Evolutionary conservation across 176 grass and related monocot genomes (phyloP).

Genomic region (Themeda triandra): DNA sequence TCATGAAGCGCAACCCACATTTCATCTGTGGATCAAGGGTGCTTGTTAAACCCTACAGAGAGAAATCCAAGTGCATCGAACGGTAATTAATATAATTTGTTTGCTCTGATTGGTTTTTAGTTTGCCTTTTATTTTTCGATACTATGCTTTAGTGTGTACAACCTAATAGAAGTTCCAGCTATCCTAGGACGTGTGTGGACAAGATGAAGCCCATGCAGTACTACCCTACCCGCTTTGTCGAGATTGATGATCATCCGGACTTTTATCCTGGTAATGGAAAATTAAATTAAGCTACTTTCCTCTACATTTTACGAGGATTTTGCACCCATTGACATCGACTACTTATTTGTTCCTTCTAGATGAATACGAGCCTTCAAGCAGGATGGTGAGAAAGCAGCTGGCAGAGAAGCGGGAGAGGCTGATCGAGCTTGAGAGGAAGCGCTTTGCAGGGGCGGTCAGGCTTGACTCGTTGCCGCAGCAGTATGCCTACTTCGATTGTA

Average conservation of each 20-base stretch:
- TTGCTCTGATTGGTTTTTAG: background rate
- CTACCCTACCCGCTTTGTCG: constrained; percentile 29
- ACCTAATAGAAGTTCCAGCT: background rate
- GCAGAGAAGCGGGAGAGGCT: constrained; percentile 29
- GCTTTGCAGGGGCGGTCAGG: background rate
- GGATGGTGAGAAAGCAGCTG: constrained; percentile 34
- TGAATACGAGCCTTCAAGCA: constrained; percentile 35
- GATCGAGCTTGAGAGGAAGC: constrained; percentile 42
- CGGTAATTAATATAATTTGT: constrained; percentile 25
- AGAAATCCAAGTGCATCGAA: constrained; percentile 66
- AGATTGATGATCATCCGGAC: constrained; percentile 23
- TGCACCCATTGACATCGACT: background rate
- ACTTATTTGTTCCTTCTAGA: background rate
- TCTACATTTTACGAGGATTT: background rate
- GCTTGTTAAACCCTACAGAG: constrained; percentile 78
- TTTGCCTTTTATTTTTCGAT: background rate
- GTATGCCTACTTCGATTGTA: constrained; percentile 33
- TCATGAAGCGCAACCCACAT: constrained; percentile 67
- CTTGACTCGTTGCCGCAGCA: background rate
- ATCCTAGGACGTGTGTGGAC: constrained; percentile 27
- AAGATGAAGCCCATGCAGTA: constrained; percentile 33
- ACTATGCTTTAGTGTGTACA: background rate
- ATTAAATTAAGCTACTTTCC: background rate
- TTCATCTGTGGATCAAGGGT: constrained; percentile 71
- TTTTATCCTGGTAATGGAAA: constrained; percentile 20